phyloP scores from a whole-genome alignment of 2,329 filamentous ascomycete genomes.

The Chaetomium globosum region DNA sequence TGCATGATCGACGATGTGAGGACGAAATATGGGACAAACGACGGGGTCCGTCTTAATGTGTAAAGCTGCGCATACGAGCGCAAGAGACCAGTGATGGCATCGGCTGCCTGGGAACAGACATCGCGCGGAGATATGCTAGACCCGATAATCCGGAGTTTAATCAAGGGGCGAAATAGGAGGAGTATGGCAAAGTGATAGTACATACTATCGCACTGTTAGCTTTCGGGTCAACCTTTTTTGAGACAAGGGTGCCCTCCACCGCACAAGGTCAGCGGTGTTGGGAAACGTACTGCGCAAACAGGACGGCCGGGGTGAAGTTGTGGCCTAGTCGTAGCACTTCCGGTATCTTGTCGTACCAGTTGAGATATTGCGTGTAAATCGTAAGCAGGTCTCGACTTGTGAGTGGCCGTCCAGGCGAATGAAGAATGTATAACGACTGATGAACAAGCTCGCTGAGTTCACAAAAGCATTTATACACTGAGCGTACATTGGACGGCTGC shows the following conservation, averaged over 20 bases:
- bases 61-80: conserved; percentile 62
- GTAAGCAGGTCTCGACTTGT: conserved; percentile 65
- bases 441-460: conserved; percentile 74
- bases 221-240: too few relatives aligned
- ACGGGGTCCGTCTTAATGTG: conserved; percentile 60
- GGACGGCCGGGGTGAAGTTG: conserved; percentile 71
- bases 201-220: conserved; percentile 53
- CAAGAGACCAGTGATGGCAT: conserved; percentile 60
- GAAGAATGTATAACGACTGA: conserved; percentile 70
- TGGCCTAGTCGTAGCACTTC: conserved; percentile 64
- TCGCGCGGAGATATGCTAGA: conserved; percentile 66
- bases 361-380: conserved; percentile 68
- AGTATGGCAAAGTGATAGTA: conserved; percentile 71
- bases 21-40: conserved; percentile 65
- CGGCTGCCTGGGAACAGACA: conserved; percentile 64
- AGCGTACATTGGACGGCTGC: conserved; percentile 68
- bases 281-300: conserved; percentile 70
- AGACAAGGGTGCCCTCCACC: neutral
- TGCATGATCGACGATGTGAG: conserved; percentile 64
- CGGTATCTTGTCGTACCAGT: conserved; percentile 72
- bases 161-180: conserved; percentile 72
- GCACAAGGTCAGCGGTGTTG: neutral
- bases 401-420: conserved; percentile 67
- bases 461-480: conserved; percentile 69
- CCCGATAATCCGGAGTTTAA: conserved; percentile 65